These are phyloP conservation scores for Neofusicoccum umdonicola DNA, from an alignment of 2,329 filamentous ascomycete genomes.

Conservation along the genomic window DNA sequence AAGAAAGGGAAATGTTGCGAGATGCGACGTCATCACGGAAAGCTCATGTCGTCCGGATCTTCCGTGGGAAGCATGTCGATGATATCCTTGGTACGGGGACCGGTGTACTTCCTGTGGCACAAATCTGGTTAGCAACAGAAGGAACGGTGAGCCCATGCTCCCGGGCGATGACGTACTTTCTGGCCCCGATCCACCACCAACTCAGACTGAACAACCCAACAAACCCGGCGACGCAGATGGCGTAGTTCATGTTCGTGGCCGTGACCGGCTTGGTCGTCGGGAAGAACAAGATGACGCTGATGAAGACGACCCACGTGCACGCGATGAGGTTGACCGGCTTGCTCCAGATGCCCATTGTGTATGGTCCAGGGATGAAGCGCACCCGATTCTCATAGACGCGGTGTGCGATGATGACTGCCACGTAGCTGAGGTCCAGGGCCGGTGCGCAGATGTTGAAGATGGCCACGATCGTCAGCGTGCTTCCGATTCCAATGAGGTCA, in stretches of 20 bases:
- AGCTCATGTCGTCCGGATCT: conserved; percentile 37
- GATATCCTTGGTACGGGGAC: conserved; percentile 57
- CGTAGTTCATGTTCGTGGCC: conserved; percentile 49
- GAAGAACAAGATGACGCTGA: conserved; percentile 59
- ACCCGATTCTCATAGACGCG: conserved; percentile 53
- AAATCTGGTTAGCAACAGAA: not conserved
- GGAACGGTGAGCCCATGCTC: conserved; percentile 16
- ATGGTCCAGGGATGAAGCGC: conserved; percentile 57
- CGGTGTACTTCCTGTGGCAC: conserved; percentile 54
- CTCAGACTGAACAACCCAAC: conserved; percentile 50
- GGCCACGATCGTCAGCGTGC: conserved; percentile 49
- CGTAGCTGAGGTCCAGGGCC: conserved; percentile 53
- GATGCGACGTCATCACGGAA: not conserved
- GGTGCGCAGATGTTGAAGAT: conserved; percentile 50
- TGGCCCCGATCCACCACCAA: conserved; percentile 46
- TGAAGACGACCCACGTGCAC: conserved; percentile 61
- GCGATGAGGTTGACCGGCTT: conserved; percentile 56
- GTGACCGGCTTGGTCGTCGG: conserved; percentile 45
- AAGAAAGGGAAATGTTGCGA: not conserved
- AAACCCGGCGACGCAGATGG: conserved; percentile 44
- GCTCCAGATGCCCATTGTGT: conserved; percentile 56
- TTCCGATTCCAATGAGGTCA: conserved; percentile 53
- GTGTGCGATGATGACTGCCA: conserved; percentile 60
- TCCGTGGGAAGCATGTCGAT: conserved; percentile 42
- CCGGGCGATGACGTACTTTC: conserved; percentile 29